Evolutionary conservation across 2,329 filamentous ascomycete species (phyloP).

Genomic region (Penicillium sp.): DNA sequence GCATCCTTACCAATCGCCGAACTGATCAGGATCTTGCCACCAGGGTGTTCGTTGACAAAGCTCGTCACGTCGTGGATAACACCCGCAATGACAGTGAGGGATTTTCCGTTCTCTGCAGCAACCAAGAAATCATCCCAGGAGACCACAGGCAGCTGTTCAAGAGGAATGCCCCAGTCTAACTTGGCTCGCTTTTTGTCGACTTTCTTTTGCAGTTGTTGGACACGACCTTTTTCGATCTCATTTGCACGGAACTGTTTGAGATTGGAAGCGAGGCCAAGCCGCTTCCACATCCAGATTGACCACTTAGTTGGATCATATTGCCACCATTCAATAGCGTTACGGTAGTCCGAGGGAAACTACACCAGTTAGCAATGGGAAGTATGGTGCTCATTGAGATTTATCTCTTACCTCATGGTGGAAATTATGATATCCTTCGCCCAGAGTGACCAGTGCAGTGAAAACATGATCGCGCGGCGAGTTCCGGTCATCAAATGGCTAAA

Average conservation of each 20-base stretch:
- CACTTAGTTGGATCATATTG: slow-evolving; percentile 9
- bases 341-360: slow-evolving; percentile 10
- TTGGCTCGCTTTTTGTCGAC: slow-evolving; percentile 79
- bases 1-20: slow-evolving; percentile 84
- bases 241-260: slow-evolving; percentile 79
- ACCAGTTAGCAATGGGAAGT: background rate
- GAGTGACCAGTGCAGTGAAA: slow-evolving; percentile 79
- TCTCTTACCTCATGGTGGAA: slow-evolving; percentile 74
- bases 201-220: slow-evolving; percentile 91
- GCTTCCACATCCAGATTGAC: slow-evolving; percentile 8
- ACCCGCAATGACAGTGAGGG: slow-evolving; percentile 74
- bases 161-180: slow-evolving; percentile 82
- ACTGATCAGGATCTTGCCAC: slow-evolving; percentile 81
- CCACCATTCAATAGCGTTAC: slow-evolving; percentile 10
- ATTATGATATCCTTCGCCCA: slow-evolving; percentile 91
- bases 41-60: slow-evolving; percentile 86
- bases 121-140: slow-evolving; percentile 84
- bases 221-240: slow-evolving; percentile 87
- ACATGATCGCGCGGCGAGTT: slow-evolving; percentile 88
- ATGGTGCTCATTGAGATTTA: background rate
- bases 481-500: slow-evolving; percentile 81
- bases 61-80: slow-evolving; percentile 81
- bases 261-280: slow-evolving; percentile 4
- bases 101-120: slow-evolving; percentile 74
- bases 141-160: slow-evolving; percentile 82